Conservation (phyloP, 2,329 filamentous ascomycete species). For the Aureobasidium pullulans region DNA sequence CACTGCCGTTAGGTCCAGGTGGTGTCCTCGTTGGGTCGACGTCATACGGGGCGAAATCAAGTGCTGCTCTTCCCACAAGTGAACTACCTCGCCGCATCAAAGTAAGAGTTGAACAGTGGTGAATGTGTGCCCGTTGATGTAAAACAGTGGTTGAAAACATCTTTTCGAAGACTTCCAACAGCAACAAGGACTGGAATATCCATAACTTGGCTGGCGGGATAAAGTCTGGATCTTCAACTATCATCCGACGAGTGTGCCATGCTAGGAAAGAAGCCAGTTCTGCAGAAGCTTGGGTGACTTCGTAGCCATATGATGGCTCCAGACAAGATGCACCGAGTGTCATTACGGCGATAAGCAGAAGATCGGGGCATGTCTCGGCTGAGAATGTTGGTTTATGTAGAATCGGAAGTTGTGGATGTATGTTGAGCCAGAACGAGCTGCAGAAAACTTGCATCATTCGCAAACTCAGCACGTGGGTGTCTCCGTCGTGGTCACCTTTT, state of each 20-base stretch:
- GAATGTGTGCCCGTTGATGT: constrained; percentile 91
- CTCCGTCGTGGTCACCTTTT: constrained; percentile 64
- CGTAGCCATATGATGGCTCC: constrained; percentile 70
- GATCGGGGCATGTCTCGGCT: constrained; percentile 75
- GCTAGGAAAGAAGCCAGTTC: constrained; percentile 84
- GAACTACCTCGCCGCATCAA: constrained; percentile 91
- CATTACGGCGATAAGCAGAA: constrained; percentile 82
- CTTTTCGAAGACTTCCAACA: constrained; percentile 93
- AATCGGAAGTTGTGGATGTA: constrained; percentile 90
- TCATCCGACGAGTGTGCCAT: constrained; percentile 90
- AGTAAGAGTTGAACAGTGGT: constrained; percentile 91
- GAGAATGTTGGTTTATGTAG: constrained; percentile 91
- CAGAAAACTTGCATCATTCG: constrained; percentile 96
- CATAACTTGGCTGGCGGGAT: constrained; percentile 88
- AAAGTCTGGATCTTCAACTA: constrained; percentile 87
- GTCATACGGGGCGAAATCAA: constrained; percentile 74
- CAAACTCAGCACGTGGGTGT: constrained; percentile 63
- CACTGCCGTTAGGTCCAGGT: constrained; percentile 41
- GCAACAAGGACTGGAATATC: constrained; percentile 85
- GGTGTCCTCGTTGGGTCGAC: constrained; percentile 45
- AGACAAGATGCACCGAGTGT: constrained; percentile 85
- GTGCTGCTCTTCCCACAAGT: constrained; percentile 73
- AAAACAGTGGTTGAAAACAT: constrained; percentile 90
- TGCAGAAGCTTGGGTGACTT: constrained; percentile 67
- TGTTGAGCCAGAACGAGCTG: constrained; percentile 87